A percentile compares a stretch with the other conserved stretches of the same genome.
These are phyloP conservation scores for Coemansia sp. DNA, from an alignment of 192 early-diverging fungal genomes.

Conservation along the genomic window DNA sequence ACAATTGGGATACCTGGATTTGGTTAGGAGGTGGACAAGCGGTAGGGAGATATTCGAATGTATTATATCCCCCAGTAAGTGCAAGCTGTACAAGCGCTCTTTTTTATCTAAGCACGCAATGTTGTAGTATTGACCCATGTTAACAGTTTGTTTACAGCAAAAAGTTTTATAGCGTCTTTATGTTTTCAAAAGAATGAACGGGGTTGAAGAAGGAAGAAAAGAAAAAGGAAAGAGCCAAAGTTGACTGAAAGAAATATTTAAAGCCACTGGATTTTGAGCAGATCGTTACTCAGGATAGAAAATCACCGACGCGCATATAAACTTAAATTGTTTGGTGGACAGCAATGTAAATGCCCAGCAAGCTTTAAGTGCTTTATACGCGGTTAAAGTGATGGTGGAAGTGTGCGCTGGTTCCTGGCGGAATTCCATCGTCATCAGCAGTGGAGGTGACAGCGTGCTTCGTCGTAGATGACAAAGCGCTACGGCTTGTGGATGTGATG, in stretches of 20 bases:
- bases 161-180: no score
- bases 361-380: background rate
- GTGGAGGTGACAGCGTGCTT: background rate
- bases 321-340: background rate
- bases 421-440: background rate
- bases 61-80: background rate
- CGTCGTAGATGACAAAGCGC: background rate
- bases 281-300: no score
- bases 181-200: no score
- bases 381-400: conserved; percentile 24
- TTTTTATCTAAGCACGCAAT: background rate
- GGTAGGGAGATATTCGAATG: background rate
- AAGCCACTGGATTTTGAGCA: no score
- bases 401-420: conserved; percentile 7
- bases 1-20: background rate
- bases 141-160: background rate
- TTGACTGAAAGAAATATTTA: no score
- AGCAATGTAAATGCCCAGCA: background rate
- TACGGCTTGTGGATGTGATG: no score
- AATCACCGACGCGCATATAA: no score
- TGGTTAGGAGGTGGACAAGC: background rate
- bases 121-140: background rate
- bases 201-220: no score
- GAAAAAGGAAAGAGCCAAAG: no score
- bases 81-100: background rate